A percentile compares a stretch with the other conserved stretches of the same genome.
These are phyloP conservation scores for Nicotiana tabacum DNA, from an alignment of 257 asterid genomes.

Conservation along the genomic window DNA sequence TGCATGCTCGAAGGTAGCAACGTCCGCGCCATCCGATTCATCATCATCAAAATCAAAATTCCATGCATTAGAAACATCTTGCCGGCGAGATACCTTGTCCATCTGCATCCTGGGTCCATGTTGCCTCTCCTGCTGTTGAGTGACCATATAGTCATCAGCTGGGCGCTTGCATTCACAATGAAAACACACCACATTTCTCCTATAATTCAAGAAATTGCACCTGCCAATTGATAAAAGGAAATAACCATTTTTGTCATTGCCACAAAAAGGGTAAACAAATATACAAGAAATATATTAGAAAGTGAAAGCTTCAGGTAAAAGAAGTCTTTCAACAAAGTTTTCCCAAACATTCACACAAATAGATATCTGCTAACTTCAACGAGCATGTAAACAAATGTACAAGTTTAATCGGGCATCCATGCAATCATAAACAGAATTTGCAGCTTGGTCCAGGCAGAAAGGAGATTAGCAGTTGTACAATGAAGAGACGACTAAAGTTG, in stretches of 20 bases:
- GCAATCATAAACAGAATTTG: neutral
- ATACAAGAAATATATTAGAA: neutral
- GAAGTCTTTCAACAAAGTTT: neutral
- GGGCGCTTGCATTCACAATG: conserved; percentile 97
- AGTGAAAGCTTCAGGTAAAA: neutral
- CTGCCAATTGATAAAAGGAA: conserved; percentile 26
- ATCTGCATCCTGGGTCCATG: conserved; percentile 34
- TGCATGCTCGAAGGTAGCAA: conserved; percentile 89
- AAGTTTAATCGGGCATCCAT: neutral
- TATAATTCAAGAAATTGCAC: conserved; percentile 93
- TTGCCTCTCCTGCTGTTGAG: conserved; percentile 47
- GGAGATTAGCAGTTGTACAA: neutral
- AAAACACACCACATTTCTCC: conserved; percentile 89
- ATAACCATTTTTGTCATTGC: neutral
- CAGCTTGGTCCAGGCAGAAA: neutral
- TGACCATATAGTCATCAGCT: conserved; percentile 59
- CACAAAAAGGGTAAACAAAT: neutral
- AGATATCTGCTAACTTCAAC: neutral
- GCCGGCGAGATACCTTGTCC: conserved; percentile 42
- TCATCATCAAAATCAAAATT: conserved; percentile 94
- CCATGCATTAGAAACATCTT: conserved; percentile 77
- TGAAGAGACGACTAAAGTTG: neutral
- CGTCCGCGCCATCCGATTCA: conserved; percentile 97
- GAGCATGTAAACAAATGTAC: neutral
- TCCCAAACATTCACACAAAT: neutral